These are phyloP conservation scores for Aspergillus nomiae DNA, from an alignment of 2,329 filamentous ascomycete species.

Conservation along the genomic window DNA sequence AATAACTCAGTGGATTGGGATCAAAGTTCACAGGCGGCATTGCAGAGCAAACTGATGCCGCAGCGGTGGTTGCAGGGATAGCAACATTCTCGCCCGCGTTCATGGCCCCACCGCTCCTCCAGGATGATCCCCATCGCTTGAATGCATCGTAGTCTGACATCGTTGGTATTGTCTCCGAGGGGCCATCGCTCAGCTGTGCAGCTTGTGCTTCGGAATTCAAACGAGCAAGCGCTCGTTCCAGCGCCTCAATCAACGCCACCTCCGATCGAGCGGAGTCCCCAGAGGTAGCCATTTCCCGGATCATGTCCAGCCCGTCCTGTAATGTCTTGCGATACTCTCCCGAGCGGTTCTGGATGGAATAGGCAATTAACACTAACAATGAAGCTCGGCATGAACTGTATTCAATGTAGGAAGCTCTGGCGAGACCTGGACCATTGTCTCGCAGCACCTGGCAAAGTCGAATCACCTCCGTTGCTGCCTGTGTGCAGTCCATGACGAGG, in stretches of 20 bases:
- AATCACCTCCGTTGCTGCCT: slow-evolving; percentile 30
- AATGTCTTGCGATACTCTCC: slow-evolving; percentile 25
- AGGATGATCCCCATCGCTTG: slow-evolving; percentile 21
- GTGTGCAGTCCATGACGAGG: slow-evolving; percentile 29
- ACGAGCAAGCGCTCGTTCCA: slow-evolving; percentile 29
- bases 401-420: slow-evolving; percentile 38
- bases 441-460: slow-evolving; percentile 27
- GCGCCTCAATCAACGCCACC: slow-evolving; percentile 32
- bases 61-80: neutral
- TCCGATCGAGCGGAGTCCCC: slow-evolving; percentile 36
- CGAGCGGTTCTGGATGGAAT: slow-evolving; percentile 30
- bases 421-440: slow-evolving; percentile 27
- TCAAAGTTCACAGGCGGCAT: neutral
- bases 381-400: slow-evolving; percentile 40
- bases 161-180: neutral
- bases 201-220: slow-evolving; percentile 12
- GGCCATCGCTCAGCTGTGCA: neutral
- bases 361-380: slow-evolving; percentile 37
- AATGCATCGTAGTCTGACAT: slow-evolving; percentile 22
- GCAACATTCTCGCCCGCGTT: neutral
- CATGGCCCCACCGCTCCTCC: neutral
- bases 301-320: slow-evolving; percentile 30
- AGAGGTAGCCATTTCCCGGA: slow-evolving; percentile 33
- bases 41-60: neutral
- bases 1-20: neutral